Conservation (phyloP, 228 moss, liverwort and hornwort species). For the Sphagnum magellanicum region DNA sequence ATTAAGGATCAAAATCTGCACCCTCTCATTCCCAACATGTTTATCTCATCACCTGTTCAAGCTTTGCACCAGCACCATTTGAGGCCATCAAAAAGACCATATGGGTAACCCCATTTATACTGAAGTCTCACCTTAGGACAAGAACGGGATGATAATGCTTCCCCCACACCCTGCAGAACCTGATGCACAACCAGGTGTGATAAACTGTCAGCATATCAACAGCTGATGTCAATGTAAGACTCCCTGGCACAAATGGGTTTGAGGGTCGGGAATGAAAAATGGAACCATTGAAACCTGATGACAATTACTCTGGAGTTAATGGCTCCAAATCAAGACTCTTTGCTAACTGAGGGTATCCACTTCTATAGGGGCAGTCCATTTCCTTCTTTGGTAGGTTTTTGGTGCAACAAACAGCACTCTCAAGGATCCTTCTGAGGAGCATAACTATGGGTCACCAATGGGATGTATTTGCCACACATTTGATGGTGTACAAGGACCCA, state of each 20-base stretch:
- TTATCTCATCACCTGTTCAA: background rate
- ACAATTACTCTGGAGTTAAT: no score
- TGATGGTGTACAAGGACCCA: no score
- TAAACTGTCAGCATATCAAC: background rate
- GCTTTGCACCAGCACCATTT: background rate
- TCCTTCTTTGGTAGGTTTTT: background rate
- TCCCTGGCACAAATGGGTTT: background rate
- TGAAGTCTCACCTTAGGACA: constrained; percentile 72
- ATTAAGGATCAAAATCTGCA: constrained; percentile 87
- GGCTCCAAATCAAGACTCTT: no score
- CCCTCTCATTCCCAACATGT: constrained; percentile 4
- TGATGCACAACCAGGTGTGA: constrained; percentile 19
- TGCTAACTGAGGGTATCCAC: no score
- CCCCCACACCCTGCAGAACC: constrained; percentile 93
- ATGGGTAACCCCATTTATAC: background rate
- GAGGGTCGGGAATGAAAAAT: no score
- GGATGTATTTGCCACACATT: no score
- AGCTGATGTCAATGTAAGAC: background rate
- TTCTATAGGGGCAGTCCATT: no score
- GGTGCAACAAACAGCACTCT: no score
- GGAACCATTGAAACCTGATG: no score
- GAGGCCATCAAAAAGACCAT: background rate
- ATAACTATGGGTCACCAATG: no score
- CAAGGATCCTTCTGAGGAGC: no score
- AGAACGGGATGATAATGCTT: constrained; percentile 65